Evolutionary conservation across 257 asterid genomes (phyloP), one percentile per base, ranked within the genome.

Genomic region (Lithospermum erythrorhizon): DNA sequence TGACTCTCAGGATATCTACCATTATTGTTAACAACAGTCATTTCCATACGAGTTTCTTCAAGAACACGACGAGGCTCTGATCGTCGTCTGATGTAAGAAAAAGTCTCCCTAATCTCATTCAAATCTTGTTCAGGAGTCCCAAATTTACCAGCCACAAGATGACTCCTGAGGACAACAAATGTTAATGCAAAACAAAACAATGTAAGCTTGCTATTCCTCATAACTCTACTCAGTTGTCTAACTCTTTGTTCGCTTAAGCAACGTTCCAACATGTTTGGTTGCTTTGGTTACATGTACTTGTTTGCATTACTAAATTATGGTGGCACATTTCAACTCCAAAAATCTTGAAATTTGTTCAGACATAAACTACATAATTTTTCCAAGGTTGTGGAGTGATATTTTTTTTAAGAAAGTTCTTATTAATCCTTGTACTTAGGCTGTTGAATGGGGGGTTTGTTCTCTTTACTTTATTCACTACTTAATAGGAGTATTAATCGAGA

Each of bases 61-160:
- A 87, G 67, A 11, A 86, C 86, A 21, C 95, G 95, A 58, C 98
- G 87, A 0, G 95, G 89, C 76, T 84, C 95, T 35, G 82, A 73
- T 10, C 90, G 84, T 45, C 66, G 70, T 53, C 95, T 82, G 55
- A 82, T 75, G 80, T 79, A 78, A 9, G 90, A 82, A 67, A 90
- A 78, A 0, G 98, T 83, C 5, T 88, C 82, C 4, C 95, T 86
- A 80, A 90, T 82, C 64, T 84, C 95, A 19, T 84, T 81, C 16
- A 90, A 74, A 70, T 90, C 98, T 52, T 90, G 82, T 65, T 84
- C 91, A 55, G 98, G 96, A 9, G 95, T 83, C 21, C 97, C 96
- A 59, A 87, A 87, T 69, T 73, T 90, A 1, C 97, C 95, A 56
- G 95, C 95, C 19, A 95, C 97, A 60, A 89, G 68, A 52, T 84